Evolutionary conservation across 2,329 filamentous ascomycete genomes (phyloP), one percentile per base, ranked within the genome.

Genomic region (Leptosphaerulina australis): DNA sequence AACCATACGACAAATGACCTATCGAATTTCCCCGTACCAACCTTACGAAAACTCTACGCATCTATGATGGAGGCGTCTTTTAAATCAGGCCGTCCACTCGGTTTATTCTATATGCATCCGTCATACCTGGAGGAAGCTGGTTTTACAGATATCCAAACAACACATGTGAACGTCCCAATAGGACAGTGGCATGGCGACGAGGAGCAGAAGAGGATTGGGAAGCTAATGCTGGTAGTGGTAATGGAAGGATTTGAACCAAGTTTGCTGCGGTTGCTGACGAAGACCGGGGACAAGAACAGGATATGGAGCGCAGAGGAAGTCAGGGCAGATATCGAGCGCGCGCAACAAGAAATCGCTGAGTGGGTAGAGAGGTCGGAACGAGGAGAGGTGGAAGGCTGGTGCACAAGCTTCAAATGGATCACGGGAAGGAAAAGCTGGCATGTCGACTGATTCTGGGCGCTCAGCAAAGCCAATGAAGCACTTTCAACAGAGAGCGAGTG

Each of bases 71-170:
- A 69, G 36, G 76, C 77, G 1, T 72, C 73, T 6, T 73, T 73
- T 36, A 69, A 68, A 17, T 62, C 71, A 0, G 75, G 76, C 0
- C 71, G 69, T 8, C 74, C 74, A 1, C 67, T 77, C 4, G 73
- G 73, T 10, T 64, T 75, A 2, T 69, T 66, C 45, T 79, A 80
- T 63, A 69, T 81, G 53, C 65, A 70, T 9, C 67, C 68, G 3
- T 56, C 66, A 0, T 67, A 71, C 11, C 68, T 81, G 4, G 65
- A 67, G 30, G 69, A 71, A 21, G 76, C 74, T 0, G 78, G 78
- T 1, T 78, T 81, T 53, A 71, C 68, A 12, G 71, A 79, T 26
- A 67, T 78, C 4, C 63, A 66, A 17, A 71, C 71, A 1, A 70
- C 70, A 2, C 73, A 76, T 36, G 67, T 72, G 53, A 71, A 73